Evolutionary conservation across 306 rosid species (phyloP).

Genomic region (Vachellia collinsii): DNA sequence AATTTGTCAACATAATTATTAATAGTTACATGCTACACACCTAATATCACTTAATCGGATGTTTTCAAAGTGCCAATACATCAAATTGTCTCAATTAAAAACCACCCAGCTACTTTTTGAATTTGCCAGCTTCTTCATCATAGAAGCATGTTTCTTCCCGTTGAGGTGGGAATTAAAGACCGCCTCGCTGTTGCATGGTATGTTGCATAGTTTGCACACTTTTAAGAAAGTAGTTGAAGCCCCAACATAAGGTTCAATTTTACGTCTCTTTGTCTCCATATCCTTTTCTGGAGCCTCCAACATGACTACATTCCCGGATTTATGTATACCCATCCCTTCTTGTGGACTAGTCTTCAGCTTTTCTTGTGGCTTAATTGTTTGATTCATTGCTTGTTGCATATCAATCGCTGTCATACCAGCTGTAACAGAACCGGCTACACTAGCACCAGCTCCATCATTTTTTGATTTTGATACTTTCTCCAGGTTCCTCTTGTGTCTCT

Average conservation of each 20-base stretch:
- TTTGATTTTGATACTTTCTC: conserved; percentile 46
- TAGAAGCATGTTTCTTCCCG: conserved; percentile 66
- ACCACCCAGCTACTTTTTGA: neutral
- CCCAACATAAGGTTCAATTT: neutral
- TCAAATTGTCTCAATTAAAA: neutral
- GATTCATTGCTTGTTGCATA: conserved; percentile 7
- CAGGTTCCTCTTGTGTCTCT: conserved; percentile 63
- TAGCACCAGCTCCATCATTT: neutral
- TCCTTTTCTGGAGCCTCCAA: conserved; percentile 9
- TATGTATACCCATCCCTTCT: neutral
- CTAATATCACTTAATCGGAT: neutral
- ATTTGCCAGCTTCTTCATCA: conserved; percentile 33
- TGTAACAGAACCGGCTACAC: neutral
- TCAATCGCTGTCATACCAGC: neutral
- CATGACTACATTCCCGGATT: neutral
- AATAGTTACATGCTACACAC: neutral
- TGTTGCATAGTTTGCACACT: conserved; percentile 59
- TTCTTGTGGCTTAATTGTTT: conserved; percentile 53
- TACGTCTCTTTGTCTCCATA: conserved; percentile 34
- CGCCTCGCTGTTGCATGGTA: neutral
- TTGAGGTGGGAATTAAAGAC: conserved; percentile 54
- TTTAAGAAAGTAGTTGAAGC: conserved; percentile 34
- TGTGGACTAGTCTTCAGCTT: conserved; percentile 41
- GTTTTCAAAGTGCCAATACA: neutral
- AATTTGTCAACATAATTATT: neutral